Evolutionary conservation across 352 stramenopile species (phyloP).

Genomic region (Pythium brassicae): DNA sequence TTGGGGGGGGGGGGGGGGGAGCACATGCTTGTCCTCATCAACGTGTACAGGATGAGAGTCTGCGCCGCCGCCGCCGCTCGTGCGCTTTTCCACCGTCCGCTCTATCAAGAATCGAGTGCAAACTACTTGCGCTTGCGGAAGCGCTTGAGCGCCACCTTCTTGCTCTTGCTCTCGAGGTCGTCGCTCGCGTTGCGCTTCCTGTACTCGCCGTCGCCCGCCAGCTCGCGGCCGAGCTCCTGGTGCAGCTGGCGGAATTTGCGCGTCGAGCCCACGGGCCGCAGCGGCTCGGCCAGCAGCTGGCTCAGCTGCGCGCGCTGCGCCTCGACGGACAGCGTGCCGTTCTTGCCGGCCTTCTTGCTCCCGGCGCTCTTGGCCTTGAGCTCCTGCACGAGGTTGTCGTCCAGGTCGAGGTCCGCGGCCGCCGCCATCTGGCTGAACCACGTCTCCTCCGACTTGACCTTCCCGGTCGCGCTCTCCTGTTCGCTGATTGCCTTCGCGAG

Average conservation of each 20-base stretch:
- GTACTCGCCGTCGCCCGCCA: constrained; percentile 73
- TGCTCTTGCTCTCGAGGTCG: constrained; percentile 65
- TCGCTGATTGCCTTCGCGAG: constrained; percentile 81
- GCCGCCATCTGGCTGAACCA: constrained; percentile 87
- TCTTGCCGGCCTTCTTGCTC: constrained; percentile 36
- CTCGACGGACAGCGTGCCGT: constrained; percentile 31
- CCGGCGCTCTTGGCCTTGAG: constrained; percentile 63
- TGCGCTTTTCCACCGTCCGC: no score
- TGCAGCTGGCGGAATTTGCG: constrained; percentile 82
- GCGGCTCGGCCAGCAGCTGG: constrained; percentile 46
- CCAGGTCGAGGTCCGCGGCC: constrained; percentile 73
- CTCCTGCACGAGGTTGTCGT: constrained; percentile 73
- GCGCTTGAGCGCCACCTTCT: constrained; percentile 75
- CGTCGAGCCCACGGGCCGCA: constrained; percentile 72
- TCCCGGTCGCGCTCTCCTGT: constrained; percentile 64
- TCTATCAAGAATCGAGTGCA: no score
- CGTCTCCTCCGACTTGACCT: constrained; percentile 77
- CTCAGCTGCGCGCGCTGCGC: constrained; percentile 53
- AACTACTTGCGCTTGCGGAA: constrained; percentile 43
- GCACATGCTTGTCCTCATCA: no score
- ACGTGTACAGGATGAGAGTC: no score
- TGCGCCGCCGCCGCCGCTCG: no score
- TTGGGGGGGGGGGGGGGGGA: no score
- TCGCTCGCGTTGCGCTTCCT: constrained; percentile 65
- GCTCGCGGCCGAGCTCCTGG: constrained; percentile 63